Evolutionary conservation across 2,329 filamentous ascomycete genomes (phyloP).

Genomic region (Colletotrichum chlorophyti): DNA sequence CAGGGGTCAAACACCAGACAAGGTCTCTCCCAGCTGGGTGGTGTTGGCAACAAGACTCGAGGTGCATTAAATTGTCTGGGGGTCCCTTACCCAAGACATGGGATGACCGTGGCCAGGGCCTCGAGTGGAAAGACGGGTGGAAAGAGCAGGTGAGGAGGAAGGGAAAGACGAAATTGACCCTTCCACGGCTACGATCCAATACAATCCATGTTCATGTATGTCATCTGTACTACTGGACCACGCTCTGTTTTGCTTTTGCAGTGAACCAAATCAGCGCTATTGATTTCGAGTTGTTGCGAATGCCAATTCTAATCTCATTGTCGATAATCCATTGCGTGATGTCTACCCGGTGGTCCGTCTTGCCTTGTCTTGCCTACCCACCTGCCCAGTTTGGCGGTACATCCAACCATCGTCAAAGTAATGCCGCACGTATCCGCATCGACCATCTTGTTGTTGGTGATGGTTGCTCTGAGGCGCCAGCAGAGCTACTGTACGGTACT

Average conservation of each 20-base stretch:
- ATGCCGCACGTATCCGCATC: conserved; percentile 11
- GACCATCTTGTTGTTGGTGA: neutral
- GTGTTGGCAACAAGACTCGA: too few species aligned
- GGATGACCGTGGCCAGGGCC: conserved; percentile 18
- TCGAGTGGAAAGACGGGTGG: conserved; percentile 21
- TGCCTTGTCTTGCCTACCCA: neutral
- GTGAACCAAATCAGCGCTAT: conserved; percentile 13
- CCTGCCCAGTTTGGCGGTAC: too few species aligned
- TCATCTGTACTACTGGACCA: conserved; percentile 7
- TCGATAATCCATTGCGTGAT: too few species aligned
- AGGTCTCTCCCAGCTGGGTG: neutral
- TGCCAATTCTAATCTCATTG: neutral
- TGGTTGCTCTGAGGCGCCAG: too few species aligned
- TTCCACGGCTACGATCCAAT: conserved; percentile 26
- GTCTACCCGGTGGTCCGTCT: neutral
- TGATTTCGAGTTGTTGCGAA: conserved; percentile 9
- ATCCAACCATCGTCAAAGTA: too few species aligned
- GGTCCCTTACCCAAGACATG: conserved; percentile 22
- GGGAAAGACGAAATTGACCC: conserved; percentile 28
- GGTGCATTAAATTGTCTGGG: neutral
- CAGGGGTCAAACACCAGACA: too few species aligned
- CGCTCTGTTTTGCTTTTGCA: conserved; percentile 24
- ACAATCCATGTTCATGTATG: conserved; percentile 23
- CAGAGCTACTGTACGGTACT: too few species aligned
- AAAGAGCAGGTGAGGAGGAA: conserved; percentile 24